Conservation (phyloP, 495 filamentous ascomycete species). For the Wilcoxina mikolae region DNA sequence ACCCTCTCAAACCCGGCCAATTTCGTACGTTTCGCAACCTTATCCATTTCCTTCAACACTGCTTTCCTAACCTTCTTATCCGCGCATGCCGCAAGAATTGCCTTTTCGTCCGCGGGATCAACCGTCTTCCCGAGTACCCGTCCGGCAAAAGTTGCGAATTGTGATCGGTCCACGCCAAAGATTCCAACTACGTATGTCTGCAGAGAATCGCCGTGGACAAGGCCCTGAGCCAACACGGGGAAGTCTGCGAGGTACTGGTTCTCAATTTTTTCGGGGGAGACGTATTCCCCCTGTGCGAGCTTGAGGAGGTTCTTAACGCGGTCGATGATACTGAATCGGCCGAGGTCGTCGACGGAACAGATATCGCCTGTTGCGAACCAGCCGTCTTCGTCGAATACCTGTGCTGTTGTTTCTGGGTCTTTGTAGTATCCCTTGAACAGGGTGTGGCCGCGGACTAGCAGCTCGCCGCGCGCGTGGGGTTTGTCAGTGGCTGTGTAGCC, state of each 20-base stretch:
- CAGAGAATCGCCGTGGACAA: constrained; percentile 79
- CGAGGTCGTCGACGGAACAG: constrained; percentile 61
- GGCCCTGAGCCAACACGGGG: constrained; percentile 61
- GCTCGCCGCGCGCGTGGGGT: constrained; percentile 84
- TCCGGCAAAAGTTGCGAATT: constrained; percentile 63
- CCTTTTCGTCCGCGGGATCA: constrained; percentile 44
- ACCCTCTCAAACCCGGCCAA: constrained; percentile 84
- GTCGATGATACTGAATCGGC: constrained; percentile 86
- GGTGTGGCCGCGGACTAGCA: constrained; percentile 63
- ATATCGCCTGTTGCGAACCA: constrained; percentile 98
- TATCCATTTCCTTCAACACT: constrained; percentile 64
- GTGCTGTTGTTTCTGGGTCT: constrained; percentile 71
- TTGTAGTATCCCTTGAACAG: constrained; percentile 78
- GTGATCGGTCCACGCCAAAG: constrained; percentile 69
- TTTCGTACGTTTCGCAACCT: constrained; percentile 65
- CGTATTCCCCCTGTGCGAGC: constrained; percentile 93
- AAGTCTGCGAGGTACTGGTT: constrained; percentile 76
- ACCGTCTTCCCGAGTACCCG: constrained; percentile 58
- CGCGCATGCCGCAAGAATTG: constrained; percentile 47
- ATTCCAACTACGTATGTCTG: constrained; percentile 74
- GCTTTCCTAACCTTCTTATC: constrained; percentile 57
- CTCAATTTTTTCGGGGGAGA: constrained; percentile 93
- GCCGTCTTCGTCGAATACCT: constrained; percentile 69
- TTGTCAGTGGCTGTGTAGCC: constrained; percentile 83
- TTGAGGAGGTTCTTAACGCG: constrained; percentile 97